These are phyloP conservation scores for Populus davidiana DNA, from an alignment of 345 rosid species.

Conservation along the genomic window DNA sequence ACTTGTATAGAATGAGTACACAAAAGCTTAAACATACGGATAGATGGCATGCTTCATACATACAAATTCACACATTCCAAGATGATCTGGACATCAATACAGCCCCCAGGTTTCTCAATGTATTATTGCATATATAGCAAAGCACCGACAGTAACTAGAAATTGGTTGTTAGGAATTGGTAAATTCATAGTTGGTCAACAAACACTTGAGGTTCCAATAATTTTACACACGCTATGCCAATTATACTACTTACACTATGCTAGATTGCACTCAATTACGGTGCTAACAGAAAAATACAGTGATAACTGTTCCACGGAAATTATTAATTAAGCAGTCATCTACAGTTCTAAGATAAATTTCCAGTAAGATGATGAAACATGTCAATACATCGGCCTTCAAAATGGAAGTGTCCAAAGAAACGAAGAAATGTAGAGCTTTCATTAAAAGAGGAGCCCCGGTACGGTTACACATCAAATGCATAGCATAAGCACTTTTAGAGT, in stretches of 20 bases:
- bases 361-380: constrained; percentile 8
- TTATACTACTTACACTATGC: constrained; percentile 14
- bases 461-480: constrained; percentile 21
- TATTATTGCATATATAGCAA: neutral
- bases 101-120: neutral
- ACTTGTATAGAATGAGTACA: neutral
- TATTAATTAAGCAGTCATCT: constrained; percentile 4
- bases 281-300: constrained; percentile 5
- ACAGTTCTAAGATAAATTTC: constrained; percentile 10
- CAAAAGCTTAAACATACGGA: neutral
- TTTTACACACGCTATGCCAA: constrained; percentile 30
- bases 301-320: neutral
- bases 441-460: constrained; percentile 8
- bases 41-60: neutral
- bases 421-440: neutral
- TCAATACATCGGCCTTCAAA: constrained; percentile 12
- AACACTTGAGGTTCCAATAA: constrained; percentile 40
- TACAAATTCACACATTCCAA: neutral
- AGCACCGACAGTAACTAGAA: neutral
- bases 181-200: constrained; percentile 49
- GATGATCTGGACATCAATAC: constrained; percentile 2
- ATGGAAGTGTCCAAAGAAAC: constrained; percentile 6
- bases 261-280: constrained; percentile 4
- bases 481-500: constrained; percentile 1
- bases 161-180: constrained; percentile 9